Evolutionary conservation across 148 eudicot genomes (phyloP).

Genomic region (Chenopodium suecicum): DNA sequence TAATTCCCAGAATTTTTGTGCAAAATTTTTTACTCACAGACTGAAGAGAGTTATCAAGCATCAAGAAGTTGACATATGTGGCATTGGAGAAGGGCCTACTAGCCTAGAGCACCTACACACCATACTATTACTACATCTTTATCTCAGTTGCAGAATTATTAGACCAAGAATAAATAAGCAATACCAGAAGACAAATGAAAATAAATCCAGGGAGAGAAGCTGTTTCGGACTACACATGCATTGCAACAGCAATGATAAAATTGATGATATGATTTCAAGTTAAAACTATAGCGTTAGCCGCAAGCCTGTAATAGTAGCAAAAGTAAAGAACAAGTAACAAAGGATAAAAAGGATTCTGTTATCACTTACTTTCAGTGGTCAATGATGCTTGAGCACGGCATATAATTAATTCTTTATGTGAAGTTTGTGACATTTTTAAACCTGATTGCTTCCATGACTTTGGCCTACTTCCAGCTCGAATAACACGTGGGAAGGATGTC

Average conservation of each 20-base stretch:
- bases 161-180: not conserved
- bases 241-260: not conserved
- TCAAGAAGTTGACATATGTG: not conserved
- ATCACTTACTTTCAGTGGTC: conserved; percentile 31
- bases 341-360: not conserved
- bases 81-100: not conserved
- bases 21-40: not conserved
- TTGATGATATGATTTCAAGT: not conserved
- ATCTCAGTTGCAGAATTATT: not conserved
- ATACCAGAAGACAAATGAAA: not conserved
- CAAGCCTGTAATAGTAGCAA: not conserved
- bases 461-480: conserved; percentile 20
- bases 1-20: not conserved
- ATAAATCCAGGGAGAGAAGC: not conserved
- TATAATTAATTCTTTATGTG: conserved; percentile 17
- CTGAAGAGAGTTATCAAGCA: not conserved
- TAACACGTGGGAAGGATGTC: conserved; percentile 14
- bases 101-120: not conserved
- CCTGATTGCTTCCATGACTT: conserved; percentile 25
- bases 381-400: conserved; percentile 27
- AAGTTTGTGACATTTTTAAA: conserved; percentile 3
- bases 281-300: not conserved
- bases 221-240: not conserved
- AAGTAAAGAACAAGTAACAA: not conserved
- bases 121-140: not conserved